A percentile compares a stretch with the other conserved stretches of the same genome.
Evolutionary conservation across 2,329 filamentous ascomycete genomes (phyloP).

Genomic region (Laburnicola sp.): DNA sequence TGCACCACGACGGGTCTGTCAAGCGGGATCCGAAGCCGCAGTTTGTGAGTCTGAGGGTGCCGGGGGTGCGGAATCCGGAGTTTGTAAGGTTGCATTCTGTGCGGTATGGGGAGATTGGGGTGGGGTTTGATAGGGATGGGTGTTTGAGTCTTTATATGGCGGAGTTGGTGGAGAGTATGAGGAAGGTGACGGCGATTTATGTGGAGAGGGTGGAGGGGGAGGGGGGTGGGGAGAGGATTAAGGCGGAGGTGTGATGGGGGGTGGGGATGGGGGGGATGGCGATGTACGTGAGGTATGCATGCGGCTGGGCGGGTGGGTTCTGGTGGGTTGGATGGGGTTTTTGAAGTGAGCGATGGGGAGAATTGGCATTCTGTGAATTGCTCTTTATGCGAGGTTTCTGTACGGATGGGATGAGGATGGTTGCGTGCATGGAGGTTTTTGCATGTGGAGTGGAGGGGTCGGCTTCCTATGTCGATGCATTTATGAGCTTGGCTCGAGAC

Average conservation of each 20-base stretch:
- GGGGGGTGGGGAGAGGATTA: background rate
- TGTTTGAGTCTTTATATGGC: conserved; percentile 2
- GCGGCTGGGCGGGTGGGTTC: no score
- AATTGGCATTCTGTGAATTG: no score
- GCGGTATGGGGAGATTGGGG: conserved; percentile 5
- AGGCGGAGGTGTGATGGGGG: background rate
- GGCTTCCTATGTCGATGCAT: no score
- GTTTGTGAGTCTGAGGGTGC: background rate
- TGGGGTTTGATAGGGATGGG: background rate
- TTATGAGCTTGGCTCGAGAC: no score
- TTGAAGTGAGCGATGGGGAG: no score
- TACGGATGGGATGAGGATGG: no score
- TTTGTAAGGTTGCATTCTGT: conserved; percentile 5
- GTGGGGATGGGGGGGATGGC: no score
- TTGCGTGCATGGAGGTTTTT: no score
- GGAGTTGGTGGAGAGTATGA: background rate
- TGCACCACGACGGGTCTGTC: background rate
- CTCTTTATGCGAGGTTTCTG: no score
- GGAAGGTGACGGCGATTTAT: background rate
- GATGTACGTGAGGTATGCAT: no score
- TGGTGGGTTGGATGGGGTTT: no score
- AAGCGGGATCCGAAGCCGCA: background rate
- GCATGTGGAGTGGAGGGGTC: no score
- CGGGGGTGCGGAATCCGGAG: conserved; percentile 3
- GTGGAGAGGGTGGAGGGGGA: conserved; percentile 4